Conservation (phyloP, 208 protist genomes). For the Blastocrithidia nonstop region DNA sequence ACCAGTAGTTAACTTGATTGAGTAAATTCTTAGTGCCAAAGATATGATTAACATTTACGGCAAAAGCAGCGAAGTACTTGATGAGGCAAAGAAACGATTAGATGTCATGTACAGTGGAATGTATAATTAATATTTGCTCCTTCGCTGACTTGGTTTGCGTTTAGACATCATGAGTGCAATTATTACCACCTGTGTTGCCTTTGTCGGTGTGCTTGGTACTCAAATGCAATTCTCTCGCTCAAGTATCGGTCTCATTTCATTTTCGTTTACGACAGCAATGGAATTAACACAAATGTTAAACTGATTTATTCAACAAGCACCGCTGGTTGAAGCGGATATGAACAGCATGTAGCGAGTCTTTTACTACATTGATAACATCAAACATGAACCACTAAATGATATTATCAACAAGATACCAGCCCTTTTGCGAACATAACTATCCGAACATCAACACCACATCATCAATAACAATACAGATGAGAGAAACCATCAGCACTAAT, state of each 20-base stretch:
- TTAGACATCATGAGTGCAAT: constrained; percentile 76
- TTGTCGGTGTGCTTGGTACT: constrained; percentile 27
- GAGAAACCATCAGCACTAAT: neutral
- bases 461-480: neutral
- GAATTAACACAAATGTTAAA: constrained; percentile 11
- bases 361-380: constrained; percentile 56
- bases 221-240: constrained; percentile 13
- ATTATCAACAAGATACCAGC: constrained; percentile 3
- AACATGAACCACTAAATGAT: constrained; percentile 27
- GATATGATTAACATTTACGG: constrained; percentile 74
- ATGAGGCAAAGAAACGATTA: constrained; percentile 30
- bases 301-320: constrained; percentile 15
- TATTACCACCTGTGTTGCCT: constrained; percentile 18
- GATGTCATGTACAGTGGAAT: constrained; percentile 32
- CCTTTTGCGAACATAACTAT: neutral
- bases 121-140: constrained; percentile 15
- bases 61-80: constrained; percentile 32
- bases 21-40: constrained; percentile 78
- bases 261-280: constrained; percentile 22
- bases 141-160: constrained; percentile 77
- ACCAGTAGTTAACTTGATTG: constrained; percentile 68
- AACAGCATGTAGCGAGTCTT: constrained; percentile 70
- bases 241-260: constrained; percentile 10
- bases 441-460: neutral
- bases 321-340: constrained; percentile 62